Percentiles rank a stretch among this genome's conserved stretches.
These are phyloP conservation scores for Nicotiana rustica DNA, from an alignment of 305 asterid species.

Conservation along the genomic window DNA sequence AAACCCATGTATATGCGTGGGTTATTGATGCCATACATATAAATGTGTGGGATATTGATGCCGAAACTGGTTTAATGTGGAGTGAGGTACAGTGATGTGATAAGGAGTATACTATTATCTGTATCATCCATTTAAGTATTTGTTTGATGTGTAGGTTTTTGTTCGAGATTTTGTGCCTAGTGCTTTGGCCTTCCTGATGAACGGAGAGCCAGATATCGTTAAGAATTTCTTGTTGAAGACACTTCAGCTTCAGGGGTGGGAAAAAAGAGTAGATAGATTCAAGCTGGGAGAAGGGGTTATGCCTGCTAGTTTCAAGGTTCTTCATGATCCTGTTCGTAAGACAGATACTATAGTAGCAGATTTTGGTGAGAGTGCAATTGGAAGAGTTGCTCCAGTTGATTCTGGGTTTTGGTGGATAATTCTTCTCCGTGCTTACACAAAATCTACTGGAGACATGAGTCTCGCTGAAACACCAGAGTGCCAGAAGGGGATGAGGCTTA, in stretches of 20 bases:
- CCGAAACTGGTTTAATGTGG: constrained; percentile 26
- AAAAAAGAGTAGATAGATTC: constrained; percentile 55
- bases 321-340: constrained; percentile 58
- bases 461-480: constrained; percentile 58
- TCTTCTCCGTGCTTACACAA: constrained; percentile 61
- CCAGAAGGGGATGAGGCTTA: constrained; percentile 61
- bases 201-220: constrained; percentile 61
- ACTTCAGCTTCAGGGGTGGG: constrained; percentile 64
- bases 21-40: constrained; percentile 29
- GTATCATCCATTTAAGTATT: background rate
- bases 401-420: constrained; percentile 68
- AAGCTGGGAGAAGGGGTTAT: constrained; percentile 63
- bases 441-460: constrained; percentile 55
- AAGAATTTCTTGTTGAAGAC: constrained; percentile 57
- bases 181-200: constrained; percentile 61
- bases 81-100: constrained; percentile 30
- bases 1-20: constrained; percentile 19
- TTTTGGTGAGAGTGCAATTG: constrained; percentile 65
- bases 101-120: constrained; percentile 10
- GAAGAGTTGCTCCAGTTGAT: constrained; percentile 63
- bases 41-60: constrained; percentile 29
- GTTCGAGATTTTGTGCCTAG: constrained; percentile 65
- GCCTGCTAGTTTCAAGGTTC: constrained; percentile 65
- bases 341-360: constrained; percentile 57
- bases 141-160: constrained; percentile 47